Evolutionary conservation across 495 filamentous ascomycete species (phyloP), one percentile per base, ranked within the genome.

Genomic region (Lentithecium fluviatile): DNA sequence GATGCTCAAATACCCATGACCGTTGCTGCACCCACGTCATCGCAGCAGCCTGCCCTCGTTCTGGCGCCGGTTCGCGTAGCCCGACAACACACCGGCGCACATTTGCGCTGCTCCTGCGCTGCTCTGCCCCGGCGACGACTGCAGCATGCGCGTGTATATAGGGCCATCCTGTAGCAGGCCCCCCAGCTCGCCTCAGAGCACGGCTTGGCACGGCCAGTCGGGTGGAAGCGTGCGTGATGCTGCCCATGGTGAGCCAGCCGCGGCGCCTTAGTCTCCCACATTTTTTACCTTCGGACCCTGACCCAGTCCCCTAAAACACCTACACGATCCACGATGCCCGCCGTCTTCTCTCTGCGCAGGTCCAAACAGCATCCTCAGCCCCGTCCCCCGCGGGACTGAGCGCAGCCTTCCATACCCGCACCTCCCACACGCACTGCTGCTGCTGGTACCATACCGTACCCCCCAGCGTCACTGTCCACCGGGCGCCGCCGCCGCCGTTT

Each of bases 351-450:
- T 47, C 56, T 65, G 38, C 45, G 37, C 61, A 72, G 70, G 66
- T 68, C 65, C 45, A 26, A 58, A 60, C 58, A 71, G 51, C 64
- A 69, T 74, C 74, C 73, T 75, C 77, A 77, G 75, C 73, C 71
- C 73, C 74, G 73, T 69, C 71, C 69, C 60, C 71, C 72, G 54
- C 71, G 75, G 73, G 75, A 73, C 69, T 78, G 77, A 79, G 68
- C 69, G 58, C 45, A 46, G 37, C 40, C 40, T n/a, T n/a, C n/a
- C n/a, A n/a, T n/a, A 43, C 13, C 13, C 51, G 45, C 48, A 37
- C 38, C 40, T 24, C 45, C 15, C 49, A n/a, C 49, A 19, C 46
- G 4, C n/a, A 8, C 36, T 45, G 29, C 52, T 48, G 46, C 48
- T n/a, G n/a, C 20, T 29, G 25, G 25, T 25, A 24, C 38, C 32